Conservation (phyloP, 2,329 filamentous ascomycete species). For the Lomentospora prolificans region DNA sequence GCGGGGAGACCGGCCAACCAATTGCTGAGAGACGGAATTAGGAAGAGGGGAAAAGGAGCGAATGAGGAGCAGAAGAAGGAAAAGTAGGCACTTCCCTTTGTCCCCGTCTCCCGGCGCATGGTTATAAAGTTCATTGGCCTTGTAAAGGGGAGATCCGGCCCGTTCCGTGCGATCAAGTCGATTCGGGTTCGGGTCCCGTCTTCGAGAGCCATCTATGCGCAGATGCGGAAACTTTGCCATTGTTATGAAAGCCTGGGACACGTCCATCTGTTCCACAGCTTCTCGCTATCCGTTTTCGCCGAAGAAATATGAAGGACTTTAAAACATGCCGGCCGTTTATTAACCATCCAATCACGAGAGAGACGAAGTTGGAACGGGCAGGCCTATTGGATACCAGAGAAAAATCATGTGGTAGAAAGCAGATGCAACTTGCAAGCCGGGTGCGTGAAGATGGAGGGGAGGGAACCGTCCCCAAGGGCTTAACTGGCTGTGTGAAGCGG, state of each 20-base stretch:
- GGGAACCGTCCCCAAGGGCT: neutral
- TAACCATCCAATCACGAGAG: neutral
- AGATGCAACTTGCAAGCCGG: neutral
- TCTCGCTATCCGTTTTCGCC: too few relatives aligned
- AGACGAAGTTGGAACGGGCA: neutral
- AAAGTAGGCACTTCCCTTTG: too few relatives aligned
- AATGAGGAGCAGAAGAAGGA: too few relatives aligned
- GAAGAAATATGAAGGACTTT: neutral
- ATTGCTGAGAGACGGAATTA: too few relatives aligned
- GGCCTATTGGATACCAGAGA: neutral
- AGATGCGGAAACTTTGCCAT: too few relatives aligned
- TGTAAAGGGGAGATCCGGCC: neutral
- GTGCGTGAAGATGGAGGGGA: neutral
- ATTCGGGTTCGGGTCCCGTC: neutral
- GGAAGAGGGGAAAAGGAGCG: too few relatives aligned
- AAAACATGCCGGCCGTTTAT: neutral
- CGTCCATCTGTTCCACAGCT: too few relatives aligned
- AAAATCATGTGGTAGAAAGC: constrained; percentile 5
- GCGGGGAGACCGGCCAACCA: too few relatives aligned
- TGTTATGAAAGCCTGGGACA: too few relatives aligned
- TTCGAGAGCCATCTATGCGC: too few relatives aligned
- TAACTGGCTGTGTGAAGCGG: neutral
- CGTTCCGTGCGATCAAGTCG: neutral
- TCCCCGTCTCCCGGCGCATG: neutral
- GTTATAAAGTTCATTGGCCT: neutral